A percentile compares a stretch with the other conserved stretches of the same genome.
Conservation (phyloP, 2,329 filamentous ascomycete species). For the Didymella sp. region DNA sequence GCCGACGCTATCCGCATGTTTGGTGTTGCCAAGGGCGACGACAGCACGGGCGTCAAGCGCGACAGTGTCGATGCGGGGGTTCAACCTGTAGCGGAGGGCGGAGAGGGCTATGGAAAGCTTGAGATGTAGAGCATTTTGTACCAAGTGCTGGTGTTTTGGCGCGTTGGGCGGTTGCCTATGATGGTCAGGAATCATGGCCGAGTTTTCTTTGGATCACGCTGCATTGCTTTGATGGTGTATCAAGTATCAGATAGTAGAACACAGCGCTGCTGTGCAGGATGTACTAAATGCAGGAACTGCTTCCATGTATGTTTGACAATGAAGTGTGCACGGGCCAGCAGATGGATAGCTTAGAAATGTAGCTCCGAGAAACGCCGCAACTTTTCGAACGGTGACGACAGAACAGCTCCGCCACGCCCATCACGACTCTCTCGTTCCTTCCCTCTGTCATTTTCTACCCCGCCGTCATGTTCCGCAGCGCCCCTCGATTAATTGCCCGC, state of each 20-base stretch:
- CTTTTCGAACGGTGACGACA: constrained; percentile 19
- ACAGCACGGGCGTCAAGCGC: constrained; percentile 43
- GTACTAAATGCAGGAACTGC: background rate
- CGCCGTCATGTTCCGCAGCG: constrained; percentile 61
- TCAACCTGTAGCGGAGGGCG: constrained; percentile 42
- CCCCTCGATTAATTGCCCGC: constrained; percentile 54
- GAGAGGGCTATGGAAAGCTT: constrained; percentile 43
- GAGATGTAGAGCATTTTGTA: constrained; percentile 37
- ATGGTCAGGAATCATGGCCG: background rate
- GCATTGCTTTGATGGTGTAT: background rate
- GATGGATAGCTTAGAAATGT: constrained; percentile 15
- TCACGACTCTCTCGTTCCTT: constrained; percentile 27
- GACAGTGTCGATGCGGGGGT: constrained; percentile 37
- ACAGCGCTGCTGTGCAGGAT: background rate
- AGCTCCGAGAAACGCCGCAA: constrained; percentile 15
- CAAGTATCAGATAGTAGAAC: background rate
- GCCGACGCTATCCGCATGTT: constrained; percentile 44
- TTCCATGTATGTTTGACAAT: background rate
- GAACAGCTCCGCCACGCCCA: constrained; percentile 16
- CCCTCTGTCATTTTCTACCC: constrained; percentile 27
- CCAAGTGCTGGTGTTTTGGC: constrained; percentile 14
- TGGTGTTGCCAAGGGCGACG: constrained; percentile 48
- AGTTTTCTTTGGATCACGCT: background rate
- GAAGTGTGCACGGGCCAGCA: background rate
- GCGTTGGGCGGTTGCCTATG: background rate